These are phyloP conservation scores for Penicillium ucsense DNA, from an alignment of 495 filamentous ascomycete species.

Conservation along the genomic window DNA sequence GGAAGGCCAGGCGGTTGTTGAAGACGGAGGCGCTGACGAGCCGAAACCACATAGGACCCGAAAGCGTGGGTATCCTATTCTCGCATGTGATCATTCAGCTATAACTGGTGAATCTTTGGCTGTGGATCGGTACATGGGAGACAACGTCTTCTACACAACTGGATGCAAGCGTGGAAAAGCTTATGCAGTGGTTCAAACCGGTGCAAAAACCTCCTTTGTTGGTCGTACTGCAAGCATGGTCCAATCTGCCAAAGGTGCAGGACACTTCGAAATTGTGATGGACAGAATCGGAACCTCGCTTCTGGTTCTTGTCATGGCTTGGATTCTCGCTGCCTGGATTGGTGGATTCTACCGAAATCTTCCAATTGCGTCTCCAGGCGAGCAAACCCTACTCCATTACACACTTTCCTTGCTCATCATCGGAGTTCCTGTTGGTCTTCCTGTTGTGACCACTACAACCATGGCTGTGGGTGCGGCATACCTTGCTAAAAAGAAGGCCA, in stretches of 20 bases:
- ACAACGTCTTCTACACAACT: constrained; percentile 59
- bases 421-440: constrained; percentile 92
- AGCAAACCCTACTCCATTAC: constrained; percentile 52
- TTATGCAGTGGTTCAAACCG: constrained; percentile 50
- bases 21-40: constrained; percentile 7
- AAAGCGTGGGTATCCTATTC: constrained; percentile 43
- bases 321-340: constrained; percentile 60
- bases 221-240: constrained; percentile 62
- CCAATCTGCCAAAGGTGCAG: constrained; percentile 54
- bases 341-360: constrained; percentile 62
- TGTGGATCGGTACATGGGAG: constrained; percentile 65
- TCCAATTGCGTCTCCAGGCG: constrained; percentile 51
- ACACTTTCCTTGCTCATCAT: constrained; percentile 74
- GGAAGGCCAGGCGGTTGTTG: constrained; percentile 3
- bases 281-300: constrained; percentile 63
- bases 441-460: constrained; percentile 89
- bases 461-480: constrained; percentile 95
- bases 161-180: constrained; percentile 67
- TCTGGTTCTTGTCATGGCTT: constrained; percentile 58
- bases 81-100: constrained; percentile 62
- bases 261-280: constrained; percentile 72
- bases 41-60: constrained; percentile 9
- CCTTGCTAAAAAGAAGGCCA: constrained; percentile 89
- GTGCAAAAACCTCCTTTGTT: constrained; percentile 59
- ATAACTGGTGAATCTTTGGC: constrained; percentile 67